Conservation (phyloP, 2,329 filamentous ascomycete genomes). For the Periconia sp. region DNA sequence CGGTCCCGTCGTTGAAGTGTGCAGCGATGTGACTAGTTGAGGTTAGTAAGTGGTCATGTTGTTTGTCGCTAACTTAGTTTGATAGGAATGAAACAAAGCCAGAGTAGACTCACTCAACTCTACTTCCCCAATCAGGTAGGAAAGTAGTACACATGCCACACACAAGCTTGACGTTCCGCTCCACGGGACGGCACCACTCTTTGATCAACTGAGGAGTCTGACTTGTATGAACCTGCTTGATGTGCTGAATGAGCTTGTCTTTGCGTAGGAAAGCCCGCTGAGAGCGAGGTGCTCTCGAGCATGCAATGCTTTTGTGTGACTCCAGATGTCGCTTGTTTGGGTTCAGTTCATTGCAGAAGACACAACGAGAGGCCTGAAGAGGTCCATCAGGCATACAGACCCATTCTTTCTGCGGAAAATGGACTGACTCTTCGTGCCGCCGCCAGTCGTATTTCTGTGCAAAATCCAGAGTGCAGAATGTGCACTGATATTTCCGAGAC, state of each 20-base stretch:
- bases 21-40: constrained; percentile 15
- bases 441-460: constrained; percentile 61
- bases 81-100: too few relatives aligned
- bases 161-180: constrained; percentile 15
- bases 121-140: constrained; percentile 17
- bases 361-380: constrained; percentile 56
- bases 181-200: constrained; percentile 23
- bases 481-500: constrained; percentile 55
- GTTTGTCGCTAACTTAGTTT: too few relatives aligned
- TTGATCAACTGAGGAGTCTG: constrained; percentile 50
- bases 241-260: constrained; percentile 58
- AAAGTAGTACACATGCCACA: constrained; percentile 25
- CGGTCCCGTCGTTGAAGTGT: constrained; percentile 18
- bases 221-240: constrained; percentile 54
- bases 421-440: constrained; percentile 67
- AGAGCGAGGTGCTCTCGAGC: constrained; percentile 59
- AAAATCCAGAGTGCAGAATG: constrained; percentile 59
- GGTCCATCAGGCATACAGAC: constrained; percentile 56
- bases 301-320: constrained; percentile 57
- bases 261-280: constrained; percentile 61
- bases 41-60: too few relatives aligned
- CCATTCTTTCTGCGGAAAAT: constrained; percentile 69
- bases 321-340: constrained; percentile 55
- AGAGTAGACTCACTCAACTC: constrained; percentile 15
- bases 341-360: constrained; percentile 53